Conservation (phyloP, 306 rosid species). For the Canavalia ensiformis region DNA sequence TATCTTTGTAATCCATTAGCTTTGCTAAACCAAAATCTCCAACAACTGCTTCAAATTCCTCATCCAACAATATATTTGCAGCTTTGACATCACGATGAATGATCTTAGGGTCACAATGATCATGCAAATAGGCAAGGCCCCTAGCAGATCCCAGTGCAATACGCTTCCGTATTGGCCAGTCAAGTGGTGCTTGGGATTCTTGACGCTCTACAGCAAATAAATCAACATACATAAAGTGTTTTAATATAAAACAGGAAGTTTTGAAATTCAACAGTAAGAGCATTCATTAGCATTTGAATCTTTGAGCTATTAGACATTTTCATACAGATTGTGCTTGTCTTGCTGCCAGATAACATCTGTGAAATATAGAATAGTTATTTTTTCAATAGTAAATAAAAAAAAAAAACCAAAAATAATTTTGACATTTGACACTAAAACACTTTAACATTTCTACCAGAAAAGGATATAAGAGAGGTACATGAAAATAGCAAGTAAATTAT, state of each 20-base stretch:
- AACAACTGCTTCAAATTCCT: conserved; percentile 93
- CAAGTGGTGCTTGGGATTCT: conserved; percentile 69
- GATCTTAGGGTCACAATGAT: conserved; percentile 95
- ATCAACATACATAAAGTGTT: conserved; percentile 25
- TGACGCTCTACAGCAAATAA: conserved; percentile 65
- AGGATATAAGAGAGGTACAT: background rate
- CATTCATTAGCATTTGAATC: conserved; percentile 33
- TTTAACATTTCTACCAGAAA: conserved; percentile 7
- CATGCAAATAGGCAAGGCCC: conserved; percentile 95
- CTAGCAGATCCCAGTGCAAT: conserved; percentile 91
- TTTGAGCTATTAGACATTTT: conserved; percentile 34
- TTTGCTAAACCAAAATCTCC: conserved; percentile 96
- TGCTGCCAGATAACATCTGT: conserved; percentile 1
- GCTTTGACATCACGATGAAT: conserved; percentile 98
- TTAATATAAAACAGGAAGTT: background rate
- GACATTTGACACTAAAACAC: background rate
- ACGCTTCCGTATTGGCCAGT: conserved; percentile 69
- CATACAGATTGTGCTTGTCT: background rate
- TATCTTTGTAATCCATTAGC: conserved; percentile 94
- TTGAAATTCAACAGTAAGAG: conserved; percentile 15
- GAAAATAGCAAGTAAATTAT: conserved; percentile 29
- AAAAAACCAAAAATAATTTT: conserved; percentile 8
- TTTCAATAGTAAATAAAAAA: background rate
- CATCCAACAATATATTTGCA: conserved; percentile 92
- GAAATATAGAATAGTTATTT: conserved; percentile 4